Base-by-base conservation (phyloP, 2,329 filamentous ascomycete species). In the Trichoderma asperellum region DNA sequence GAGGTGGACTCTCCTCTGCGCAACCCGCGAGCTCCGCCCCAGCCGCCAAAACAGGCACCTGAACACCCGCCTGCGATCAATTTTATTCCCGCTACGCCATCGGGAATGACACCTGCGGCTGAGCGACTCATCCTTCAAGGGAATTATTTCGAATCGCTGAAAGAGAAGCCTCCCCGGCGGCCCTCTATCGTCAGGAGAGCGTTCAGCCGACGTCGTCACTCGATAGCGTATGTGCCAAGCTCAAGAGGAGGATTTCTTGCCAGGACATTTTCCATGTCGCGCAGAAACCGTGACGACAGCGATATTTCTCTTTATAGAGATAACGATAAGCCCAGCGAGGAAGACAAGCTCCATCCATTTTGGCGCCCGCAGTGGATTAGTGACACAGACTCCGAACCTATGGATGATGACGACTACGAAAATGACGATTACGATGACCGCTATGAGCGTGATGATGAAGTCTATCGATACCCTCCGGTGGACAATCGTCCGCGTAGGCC, bases 11-110 rank as follows among this genome's bases (percentile, higher is more conserved):
- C 88, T 16, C 88, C 88, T 8, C 80, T 90, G 40, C 82, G 87
- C 67, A 90, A 91, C 72, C 88, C 88, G 16, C 84, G 88, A 58
- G 82, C 81, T n/a, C 87, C 88, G 6, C 88, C 88, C 24, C 79
- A 83, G 71, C 86, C 85, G 7, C 85, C 86, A 16, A 49, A 70
- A 8, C 73, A 49, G 47, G n/a, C 85, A 6, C 85, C 86, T 14
- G 43, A 70, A 7, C 73, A 79, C 35, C 81, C 79, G 2, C 79
- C 79, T 4, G 76, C 76, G n/a, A 78, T 90, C 73, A 85, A 87
- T 68, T 87, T 90, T 70, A 90, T 88, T 40, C 88, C 88, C 0
- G 87, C 88, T 32, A 90, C 88, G 0, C 88, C 88, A 4, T 89
- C 87, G 2, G 88, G 85, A 2, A 74, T 86, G 55, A 89, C 87